These are phyloP conservation scores for Staphylotrichum longicolle DNA, from an alignment of 495 filamentous ascomycete species.

Conservation along the genomic window DNA sequence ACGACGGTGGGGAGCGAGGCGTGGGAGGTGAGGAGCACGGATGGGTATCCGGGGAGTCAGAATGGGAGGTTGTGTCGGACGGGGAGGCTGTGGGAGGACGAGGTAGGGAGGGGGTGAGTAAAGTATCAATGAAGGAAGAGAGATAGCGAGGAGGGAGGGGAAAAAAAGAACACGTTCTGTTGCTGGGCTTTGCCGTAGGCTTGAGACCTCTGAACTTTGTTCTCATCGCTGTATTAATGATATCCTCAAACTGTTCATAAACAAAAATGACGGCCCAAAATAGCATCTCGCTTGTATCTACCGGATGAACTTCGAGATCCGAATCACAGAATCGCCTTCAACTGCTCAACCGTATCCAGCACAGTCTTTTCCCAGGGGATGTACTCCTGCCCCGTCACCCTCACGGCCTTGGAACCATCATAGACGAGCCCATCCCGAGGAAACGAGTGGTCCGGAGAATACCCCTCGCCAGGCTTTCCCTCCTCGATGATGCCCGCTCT, in stretches of 20 bases:
- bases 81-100: constrained; percentile 9
- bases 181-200: too few relatives aligned
- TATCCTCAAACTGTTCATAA: too few relatives aligned
- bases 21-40: constrained; percentile 40
- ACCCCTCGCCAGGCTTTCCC: constrained; percentile 42
- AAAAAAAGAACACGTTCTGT: too few relatives aligned
- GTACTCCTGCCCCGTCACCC: constrained; percentile 35
- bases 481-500: constrained; percentile 34
- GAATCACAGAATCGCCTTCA: constrained; percentile 10
- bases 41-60: constrained; percentile 36
- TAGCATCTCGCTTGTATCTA: too few relatives aligned
- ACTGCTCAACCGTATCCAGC: constrained; percentile 34
- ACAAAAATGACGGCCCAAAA: too few relatives aligned
- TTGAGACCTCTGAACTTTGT: too few relatives aligned
- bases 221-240: too few relatives aligned
- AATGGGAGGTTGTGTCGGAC: constrained; percentile 38
- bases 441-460: constrained; percentile 27
- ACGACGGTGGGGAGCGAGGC: constrained; percentile 55
- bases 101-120: constrained; percentile 41
- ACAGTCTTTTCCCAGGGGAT: constrained; percentile 41
- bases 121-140: constrained; percentile 34
- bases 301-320: too few relatives aligned
- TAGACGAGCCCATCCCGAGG: constrained; percentile 20
- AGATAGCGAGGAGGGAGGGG: neutral
- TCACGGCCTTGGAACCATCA: constrained; percentile 32